Base-by-base conservation (phyloP, 2,329 filamentous ascomycete species). In the Diplodia corticola region DNA sequence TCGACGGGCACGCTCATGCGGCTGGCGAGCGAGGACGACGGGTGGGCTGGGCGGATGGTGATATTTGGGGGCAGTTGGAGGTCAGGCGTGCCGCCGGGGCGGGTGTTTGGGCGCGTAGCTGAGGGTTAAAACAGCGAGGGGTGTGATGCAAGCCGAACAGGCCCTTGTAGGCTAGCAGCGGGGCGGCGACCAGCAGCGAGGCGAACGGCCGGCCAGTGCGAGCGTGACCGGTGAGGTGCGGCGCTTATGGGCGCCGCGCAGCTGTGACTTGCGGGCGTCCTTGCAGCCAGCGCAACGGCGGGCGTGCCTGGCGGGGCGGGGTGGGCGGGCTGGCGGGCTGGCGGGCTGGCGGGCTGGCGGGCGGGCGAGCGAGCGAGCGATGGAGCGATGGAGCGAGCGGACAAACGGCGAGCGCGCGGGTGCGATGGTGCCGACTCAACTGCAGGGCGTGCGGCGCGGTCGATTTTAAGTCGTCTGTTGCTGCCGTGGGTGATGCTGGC, bases 91-190 rank as follows among this genome's bases (percentile, higher is more conserved):
- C 57, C 57, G 64, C 64, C 17, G 64, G 64, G 64, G 40, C 48
- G 54, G 37, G 9, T 66, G 53, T 65, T 54, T 57, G 49, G 49
- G 63, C 48, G 48, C 51, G 48, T 65, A 48, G 35, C 15, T 20
- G 55, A 33, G 55, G 40, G 64, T 67, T 69, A 60, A 63, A 68
- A 64, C 69, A 64, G 64, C 60, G 44, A 61, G 67, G 57, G 67
- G 64, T 65, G 70, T 69, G 69, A 70, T 73, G 71, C 71, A 68
- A 73, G 73, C 74, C 69, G 74, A 71, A 59, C 54, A 46, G 37
- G 55, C 55, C 37, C 37, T 46, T 40, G 55, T 40, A 57, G 22
- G 55, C 55, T 46, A 60, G 55, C 55, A 60, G 55, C 55, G 55
- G 55, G 55, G 55, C 55, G 13, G 33, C 33, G 53, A 35, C 53